These are phyloP conservation scores for Hygrophoropsis aurantiaca DNA, from an alignment of 768 basidiomycete genomes.

Conservation along the genomic window DNA sequence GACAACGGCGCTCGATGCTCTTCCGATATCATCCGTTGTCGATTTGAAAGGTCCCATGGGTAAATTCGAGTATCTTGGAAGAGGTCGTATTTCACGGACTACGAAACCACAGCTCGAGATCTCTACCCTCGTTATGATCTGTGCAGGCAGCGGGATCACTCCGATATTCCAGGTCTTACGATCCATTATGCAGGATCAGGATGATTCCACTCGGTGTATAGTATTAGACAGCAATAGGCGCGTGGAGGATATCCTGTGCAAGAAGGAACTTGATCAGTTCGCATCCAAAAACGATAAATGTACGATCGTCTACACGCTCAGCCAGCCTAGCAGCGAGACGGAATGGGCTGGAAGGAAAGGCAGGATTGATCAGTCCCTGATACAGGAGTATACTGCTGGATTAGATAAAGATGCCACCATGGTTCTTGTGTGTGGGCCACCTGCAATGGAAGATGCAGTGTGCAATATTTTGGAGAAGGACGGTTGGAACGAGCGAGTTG, in stretches of 20 bases:
- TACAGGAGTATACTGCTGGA: constrained; percentile 39
- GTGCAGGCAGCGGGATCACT: constrained; percentile 61
- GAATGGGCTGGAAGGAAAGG: constrained; percentile 44
- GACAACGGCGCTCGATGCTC: constrained; percentile 46
- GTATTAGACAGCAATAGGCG: constrained; percentile 51
- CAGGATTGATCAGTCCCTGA: constrained; percentile 38
- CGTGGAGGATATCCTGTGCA: constrained; percentile 51
- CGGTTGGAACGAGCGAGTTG: too few species aligned
- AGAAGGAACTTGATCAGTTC: constrained; percentile 46
- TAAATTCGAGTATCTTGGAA: constrained; percentile 46
- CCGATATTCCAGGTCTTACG: constrained; percentile 59
- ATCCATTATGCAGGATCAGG: constrained; percentile 40
- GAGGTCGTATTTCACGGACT: constrained; percentile 37
- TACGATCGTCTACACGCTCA: constrained; percentile 45
- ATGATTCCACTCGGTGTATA: constrained; percentile 37
- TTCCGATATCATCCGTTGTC: constrained; percentile 47
- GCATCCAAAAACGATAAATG: constrained; percentile 32
- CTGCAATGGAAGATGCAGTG: constrained; percentile 23
- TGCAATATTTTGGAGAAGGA: too few species aligned
- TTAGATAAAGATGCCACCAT: constrained; percentile 35
- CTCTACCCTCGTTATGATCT: constrained; percentile 51
- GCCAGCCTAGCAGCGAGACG: constrained; percentile 20
- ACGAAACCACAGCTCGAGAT: constrained; percentile 34
- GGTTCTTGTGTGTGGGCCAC: constrained; percentile 53
- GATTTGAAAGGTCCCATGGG: constrained; percentile 64